A percentile compares a stretch with the other conserved stretches of the same genome.
Evolutionary conservation across 2,329 filamentous ascomycete species (phyloP).

Genomic region (Colletotrichum phormii): DNA sequence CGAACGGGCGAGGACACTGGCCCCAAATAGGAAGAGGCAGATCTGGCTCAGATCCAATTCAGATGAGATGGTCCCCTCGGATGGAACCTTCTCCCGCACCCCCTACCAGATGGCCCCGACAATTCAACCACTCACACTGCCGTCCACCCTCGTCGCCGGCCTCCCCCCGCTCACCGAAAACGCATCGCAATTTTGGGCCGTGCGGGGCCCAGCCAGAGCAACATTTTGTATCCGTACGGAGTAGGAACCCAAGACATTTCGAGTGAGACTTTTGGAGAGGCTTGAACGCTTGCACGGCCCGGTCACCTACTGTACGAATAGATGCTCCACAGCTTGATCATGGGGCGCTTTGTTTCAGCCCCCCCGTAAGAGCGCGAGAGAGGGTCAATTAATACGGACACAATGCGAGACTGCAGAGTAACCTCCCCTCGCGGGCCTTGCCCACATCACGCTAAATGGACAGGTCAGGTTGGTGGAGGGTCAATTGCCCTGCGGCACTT

Average conservation of each 20-base stretch:
- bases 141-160: neutral
- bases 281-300: neutral
- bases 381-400: neutral
- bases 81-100: neutral
- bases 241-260: neutral
- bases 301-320: too few relatives aligned
- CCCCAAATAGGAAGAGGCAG: neutral
- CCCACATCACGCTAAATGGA: neutral
- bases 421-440: neutral
- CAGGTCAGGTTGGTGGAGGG: neutral
- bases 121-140: neutral
- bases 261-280: neutral
- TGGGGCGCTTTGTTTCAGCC: neutral
- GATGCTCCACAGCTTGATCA: neutral
- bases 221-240: too few relatives aligned
- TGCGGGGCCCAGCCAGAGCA: neutral
- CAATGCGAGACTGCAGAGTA: neutral
- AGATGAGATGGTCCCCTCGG: slow-evolving; percentile 11
- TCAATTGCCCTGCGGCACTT: neutral
- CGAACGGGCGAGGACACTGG: neutral
- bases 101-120: neutral
- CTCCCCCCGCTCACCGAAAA: neutral
- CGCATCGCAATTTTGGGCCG: neutral
- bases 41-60: slow-evolving; percentile 14
- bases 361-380: neutral